These are phyloP conservation scores for Exidia glandulosa DNA, from an alignment of 768 basidiomycete genomes.

Conservation along the genomic window DNA sequence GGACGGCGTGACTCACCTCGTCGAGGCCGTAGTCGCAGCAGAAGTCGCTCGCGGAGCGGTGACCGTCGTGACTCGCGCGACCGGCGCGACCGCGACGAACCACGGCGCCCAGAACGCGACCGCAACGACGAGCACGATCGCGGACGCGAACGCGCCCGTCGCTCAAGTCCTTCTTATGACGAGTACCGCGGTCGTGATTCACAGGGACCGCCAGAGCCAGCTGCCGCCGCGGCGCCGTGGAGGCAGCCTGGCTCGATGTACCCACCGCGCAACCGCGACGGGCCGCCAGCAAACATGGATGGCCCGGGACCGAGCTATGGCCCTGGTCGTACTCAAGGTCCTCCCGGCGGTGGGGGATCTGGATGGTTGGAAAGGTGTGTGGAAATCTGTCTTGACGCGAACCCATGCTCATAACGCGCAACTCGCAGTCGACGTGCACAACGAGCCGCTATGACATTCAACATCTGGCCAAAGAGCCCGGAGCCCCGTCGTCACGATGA, in stretches of 20 bases:
- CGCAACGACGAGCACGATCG: conserved; percentile 6
- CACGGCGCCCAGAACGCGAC: conserved; percentile 13
- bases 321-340: not conserved
- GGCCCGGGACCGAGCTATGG: not conserved
- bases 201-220: conserved; percentile 16
- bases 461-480: conserved; percentile 80
- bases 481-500: conserved; percentile 47
- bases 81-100: conserved; percentile 6
- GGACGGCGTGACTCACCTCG: conserved; percentile 18
- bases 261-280: conserved; percentile 25
- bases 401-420: not conserved
- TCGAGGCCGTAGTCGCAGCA: conserved; percentile 21
- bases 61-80: conserved; percentile 5
- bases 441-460: conserved; percentile 42
- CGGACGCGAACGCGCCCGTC: conserved; percentile 13
- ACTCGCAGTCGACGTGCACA: conserved; percentile 54
- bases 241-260: conserved; percentile 49
- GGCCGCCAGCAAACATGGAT: conserved; percentile 15
- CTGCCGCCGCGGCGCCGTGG: conserved; percentile 30
- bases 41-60: not conserved
- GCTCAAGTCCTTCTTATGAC: conserved; percentile 44
- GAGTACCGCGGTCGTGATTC: conserved; percentile 42
- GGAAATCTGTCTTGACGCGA: not conserved
- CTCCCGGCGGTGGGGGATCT: conserved; percentile 10
- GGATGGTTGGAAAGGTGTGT: conserved; percentile 65